phyloP scores from a whole-genome alignment of 2,329 filamentous ascomycete species.

The Leptographium radiaticola region DNA sequence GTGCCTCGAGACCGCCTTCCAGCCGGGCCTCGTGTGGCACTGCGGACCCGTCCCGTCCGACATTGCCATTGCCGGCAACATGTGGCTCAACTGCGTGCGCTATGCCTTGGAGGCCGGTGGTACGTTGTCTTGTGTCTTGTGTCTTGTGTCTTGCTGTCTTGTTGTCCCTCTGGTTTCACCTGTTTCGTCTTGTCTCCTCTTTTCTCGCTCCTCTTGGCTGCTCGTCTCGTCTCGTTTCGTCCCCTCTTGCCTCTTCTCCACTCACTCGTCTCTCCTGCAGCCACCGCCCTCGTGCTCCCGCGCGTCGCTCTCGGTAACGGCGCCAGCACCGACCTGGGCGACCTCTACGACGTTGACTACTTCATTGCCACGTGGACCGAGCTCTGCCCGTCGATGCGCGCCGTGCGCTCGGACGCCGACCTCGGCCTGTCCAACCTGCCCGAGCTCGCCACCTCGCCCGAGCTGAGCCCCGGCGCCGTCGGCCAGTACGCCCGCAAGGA shows the following conservation, averaged over 20 bases:
- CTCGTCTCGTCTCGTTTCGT: background rate
- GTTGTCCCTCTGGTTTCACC: background rate
- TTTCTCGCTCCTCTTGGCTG: background rate
- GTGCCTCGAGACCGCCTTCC: constrained; percentile 19
- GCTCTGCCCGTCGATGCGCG: constrained; percentile 8
- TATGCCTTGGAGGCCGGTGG: constrained; percentile 20
- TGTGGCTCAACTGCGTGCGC: constrained; percentile 23
- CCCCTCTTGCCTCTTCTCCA: background rate
- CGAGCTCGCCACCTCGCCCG: background rate
- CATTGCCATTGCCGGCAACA: constrained; percentile 22
- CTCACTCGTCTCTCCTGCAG: background rate
- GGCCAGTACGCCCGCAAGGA: constrained; percentile 5
- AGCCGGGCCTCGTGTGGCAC: constrained; percentile 22
- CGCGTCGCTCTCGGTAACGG: constrained; percentile 11
- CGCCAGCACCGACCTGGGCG: constrained; percentile 2
- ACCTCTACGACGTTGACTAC: constrained; percentile 7
- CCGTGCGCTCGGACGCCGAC: constrained; percentile 4
- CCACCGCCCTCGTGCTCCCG: constrained; percentile 10
- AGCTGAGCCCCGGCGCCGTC: constrained; percentile 3
- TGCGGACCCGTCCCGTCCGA: constrained; percentile 22
- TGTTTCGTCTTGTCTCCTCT: no score
- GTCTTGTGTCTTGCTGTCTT: background rate
- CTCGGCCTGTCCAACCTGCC: constrained; percentile 4
- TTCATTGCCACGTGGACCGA: constrained; percentile 6
- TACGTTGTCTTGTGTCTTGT: background rate